phyloP scores from a whole-genome alignment of 2,329 filamentous ascomycete species.

The Cercospora sp. region DNA sequence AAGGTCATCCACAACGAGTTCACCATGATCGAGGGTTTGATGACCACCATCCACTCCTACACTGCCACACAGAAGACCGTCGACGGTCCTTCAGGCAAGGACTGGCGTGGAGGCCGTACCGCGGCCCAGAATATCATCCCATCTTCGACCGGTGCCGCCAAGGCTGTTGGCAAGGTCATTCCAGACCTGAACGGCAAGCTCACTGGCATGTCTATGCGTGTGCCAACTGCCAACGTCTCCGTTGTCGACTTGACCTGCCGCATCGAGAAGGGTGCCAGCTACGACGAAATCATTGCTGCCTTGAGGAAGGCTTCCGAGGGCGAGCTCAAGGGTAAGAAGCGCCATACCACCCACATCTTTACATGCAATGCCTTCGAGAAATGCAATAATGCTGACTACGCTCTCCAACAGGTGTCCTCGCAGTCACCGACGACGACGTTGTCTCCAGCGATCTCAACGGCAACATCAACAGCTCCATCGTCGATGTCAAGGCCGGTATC shows the following conservation, averaged over 20 bases:
- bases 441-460: slow-evolving; percentile 94
- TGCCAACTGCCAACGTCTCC: slow-evolving; percentile 97
- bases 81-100: slow-evolving; percentile 95
- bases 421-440: slow-evolving; percentile 94
- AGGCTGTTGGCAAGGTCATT: slow-evolving; percentile 99
- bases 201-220: slow-evolving; percentile 99
- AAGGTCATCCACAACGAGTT: slow-evolving; percentile 99
- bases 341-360: too few species aligned
- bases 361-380: too few species aligned
- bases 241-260: slow-evolving; percentile 96
- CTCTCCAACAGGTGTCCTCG: slow-evolving; percentile 69
- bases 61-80: slow-evolving; percentile 99
- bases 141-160: slow-evolving; percentile 97
- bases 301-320: slow-evolving; percentile 83
- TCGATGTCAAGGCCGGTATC: slow-evolving; percentile 99
- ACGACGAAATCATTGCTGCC: slow-evolving; percentile 89
- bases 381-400: slow-evolving; percentile 6
- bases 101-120: slow-evolving; percentile 98
- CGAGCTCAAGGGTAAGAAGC: slow-evolving; percentile 75
- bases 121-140: slow-evolving; percentile 99
- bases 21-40: slow-evolving; percentile 95
- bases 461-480: slow-evolving; percentile 92
- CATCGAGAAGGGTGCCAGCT: slow-evolving; percentile 82
- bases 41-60: slow-evolving; percentile 99
- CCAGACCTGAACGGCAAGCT: slow-evolving; percentile 98